Conservation (phyloP, 2,329 filamentous ascomycete genomes). For the Fusarium vanettenii region DNA sequence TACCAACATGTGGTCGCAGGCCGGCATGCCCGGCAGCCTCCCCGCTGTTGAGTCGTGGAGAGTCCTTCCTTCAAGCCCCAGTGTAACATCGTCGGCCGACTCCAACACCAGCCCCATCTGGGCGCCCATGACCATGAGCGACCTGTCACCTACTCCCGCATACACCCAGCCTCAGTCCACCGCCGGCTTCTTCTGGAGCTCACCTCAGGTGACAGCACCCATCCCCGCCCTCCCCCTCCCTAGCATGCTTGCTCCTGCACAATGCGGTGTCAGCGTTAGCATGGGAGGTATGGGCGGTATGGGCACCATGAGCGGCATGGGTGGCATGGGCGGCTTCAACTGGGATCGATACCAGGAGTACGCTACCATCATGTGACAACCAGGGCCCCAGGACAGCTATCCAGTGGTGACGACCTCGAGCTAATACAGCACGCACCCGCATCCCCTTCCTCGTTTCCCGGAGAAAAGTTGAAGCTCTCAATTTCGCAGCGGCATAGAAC, state of each 20-base stretch:
- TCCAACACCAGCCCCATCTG: constrained; percentile 78
- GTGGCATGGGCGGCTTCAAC: constrained; percentile 73
- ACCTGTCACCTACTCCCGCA: constrained; percentile 82
- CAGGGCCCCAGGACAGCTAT: constrained; percentile 61
- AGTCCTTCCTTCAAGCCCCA: constrained; percentile 89
- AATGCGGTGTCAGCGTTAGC: constrained; percentile 84
- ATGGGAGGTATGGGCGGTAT: constrained; percentile 71
- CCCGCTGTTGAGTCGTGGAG: constrained; percentile 87
- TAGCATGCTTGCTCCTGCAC: constrained; percentile 81
- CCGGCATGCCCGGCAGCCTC: constrained; percentile 71
- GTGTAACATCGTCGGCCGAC: constrained; percentile 79
- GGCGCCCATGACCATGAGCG: constrained; percentile 80
- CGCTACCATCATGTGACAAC: constrained; percentile 86
- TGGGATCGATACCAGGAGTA: constrained; percentile 91
- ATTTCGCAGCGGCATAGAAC: constrained; percentile 54
- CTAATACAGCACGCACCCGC: constrained; percentile 48
- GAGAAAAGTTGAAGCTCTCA: constrained; percentile 48
- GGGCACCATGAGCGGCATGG: constrained; percentile 70
- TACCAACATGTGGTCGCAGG: constrained; percentile 84
- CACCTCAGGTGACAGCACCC: constrained; percentile 78
- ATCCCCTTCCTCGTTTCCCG: constrained; percentile 47
- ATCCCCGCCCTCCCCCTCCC: constrained; percentile 84
- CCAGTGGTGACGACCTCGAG: constrained; percentile 61
- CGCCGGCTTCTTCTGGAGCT: constrained; percentile 81
- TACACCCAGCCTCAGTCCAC: constrained; percentile 80